Percentiles rank a stretch among this genome's conserved stretches.
Evolutionary conservation across 768 basidiomycete species (phyloP).

Genomic region (Boletus coccyginus): DNA sequence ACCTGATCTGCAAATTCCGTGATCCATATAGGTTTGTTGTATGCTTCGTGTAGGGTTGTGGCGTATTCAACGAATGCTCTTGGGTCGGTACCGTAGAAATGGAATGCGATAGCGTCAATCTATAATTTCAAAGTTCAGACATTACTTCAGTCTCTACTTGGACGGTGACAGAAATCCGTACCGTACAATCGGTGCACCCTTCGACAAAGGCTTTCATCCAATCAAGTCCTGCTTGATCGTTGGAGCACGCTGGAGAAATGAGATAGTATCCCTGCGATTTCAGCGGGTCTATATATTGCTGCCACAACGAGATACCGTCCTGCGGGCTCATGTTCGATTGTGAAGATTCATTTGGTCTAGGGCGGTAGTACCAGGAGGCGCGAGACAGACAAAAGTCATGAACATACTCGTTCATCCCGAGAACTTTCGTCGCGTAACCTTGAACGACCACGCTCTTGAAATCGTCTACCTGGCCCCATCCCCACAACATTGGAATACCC

Average conservation of each 20-base stretch:
- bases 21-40: constrained; percentile 48
- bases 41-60: constrained; percentile 44
- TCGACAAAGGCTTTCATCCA: constrained; percentile 66
- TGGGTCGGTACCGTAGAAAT: constrained; percentile 64
- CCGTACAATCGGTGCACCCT: constrained; percentile 51
- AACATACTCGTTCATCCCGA: constrained; percentile 81
- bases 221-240: constrained; percentile 53
- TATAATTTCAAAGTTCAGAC: constrained; percentile 24
- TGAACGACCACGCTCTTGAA: constrained; percentile 46
- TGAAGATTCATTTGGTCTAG: constrained; percentile 64
- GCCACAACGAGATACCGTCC: constrained; percentile 58
- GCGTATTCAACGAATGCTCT: constrained; percentile 54
- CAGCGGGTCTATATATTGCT: constrained; percentile 61
- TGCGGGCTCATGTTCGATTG: constrained; percentile 64
- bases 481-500: constrained; percentile 74
- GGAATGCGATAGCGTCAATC: constrained; percentile 62
- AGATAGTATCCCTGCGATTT: constrained; percentile 56
- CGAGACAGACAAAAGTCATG: not conserved
- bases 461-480: constrained; percentile 44
- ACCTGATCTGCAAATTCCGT: constrained; percentile 77
- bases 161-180: constrained; percentile 31
- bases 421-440: constrained; percentile 52
- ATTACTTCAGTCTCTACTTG: not conserved
- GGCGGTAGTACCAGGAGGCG: not conserved
- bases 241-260: constrained; percentile 69